Evolutionary conservation across 202 grass and related monocot genomes (phyloP).

Genomic region (Elaeis oleifera): DNA sequence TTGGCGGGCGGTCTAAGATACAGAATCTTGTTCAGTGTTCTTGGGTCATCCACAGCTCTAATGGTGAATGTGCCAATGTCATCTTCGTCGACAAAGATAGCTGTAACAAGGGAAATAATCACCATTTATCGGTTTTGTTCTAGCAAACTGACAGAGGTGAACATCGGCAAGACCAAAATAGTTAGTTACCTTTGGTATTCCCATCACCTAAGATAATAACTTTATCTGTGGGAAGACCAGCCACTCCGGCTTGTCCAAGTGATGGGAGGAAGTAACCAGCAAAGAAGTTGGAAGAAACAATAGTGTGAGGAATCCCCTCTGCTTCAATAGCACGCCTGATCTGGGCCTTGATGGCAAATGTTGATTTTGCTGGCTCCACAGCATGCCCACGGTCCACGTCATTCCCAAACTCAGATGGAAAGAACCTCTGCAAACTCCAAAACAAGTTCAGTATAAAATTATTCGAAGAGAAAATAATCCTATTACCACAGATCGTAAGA

Average conservation of each 20-base stretch:
- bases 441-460: too few relatives aligned
- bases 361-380: too few relatives aligned
- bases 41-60: conserved; percentile 8
- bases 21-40: background rate
- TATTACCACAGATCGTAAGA: too few relatives aligned
- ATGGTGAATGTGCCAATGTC: conserved; percentile 9
- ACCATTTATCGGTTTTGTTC: too few relatives aligned
- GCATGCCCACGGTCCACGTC: too few relatives aligned
- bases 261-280: background rate
- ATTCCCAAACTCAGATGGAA: too few relatives aligned
- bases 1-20: background rate
- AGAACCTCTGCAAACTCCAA: too few relatives aligned
- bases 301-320: background rate
- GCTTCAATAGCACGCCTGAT: background rate
- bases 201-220: conserved; percentile 9
- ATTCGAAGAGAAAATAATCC: too few relatives aligned
- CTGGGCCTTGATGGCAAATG: background rate
- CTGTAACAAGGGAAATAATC: background rate
- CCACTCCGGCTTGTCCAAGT: background rate
- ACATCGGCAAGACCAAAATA: too few relatives aligned
- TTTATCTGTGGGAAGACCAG: conserved; percentile 5
- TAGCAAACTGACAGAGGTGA: too few relatives aligned
- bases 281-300: background rate
- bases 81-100: background rate
- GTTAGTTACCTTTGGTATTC: background rate